Percentiles rank a stretch among this genome's conserved stretches.
These are phyloP conservation scores for Skeletonema marinoi DNA, from an alignment of 108 stramenopile genomes.

Conservation along the genomic window DNA sequence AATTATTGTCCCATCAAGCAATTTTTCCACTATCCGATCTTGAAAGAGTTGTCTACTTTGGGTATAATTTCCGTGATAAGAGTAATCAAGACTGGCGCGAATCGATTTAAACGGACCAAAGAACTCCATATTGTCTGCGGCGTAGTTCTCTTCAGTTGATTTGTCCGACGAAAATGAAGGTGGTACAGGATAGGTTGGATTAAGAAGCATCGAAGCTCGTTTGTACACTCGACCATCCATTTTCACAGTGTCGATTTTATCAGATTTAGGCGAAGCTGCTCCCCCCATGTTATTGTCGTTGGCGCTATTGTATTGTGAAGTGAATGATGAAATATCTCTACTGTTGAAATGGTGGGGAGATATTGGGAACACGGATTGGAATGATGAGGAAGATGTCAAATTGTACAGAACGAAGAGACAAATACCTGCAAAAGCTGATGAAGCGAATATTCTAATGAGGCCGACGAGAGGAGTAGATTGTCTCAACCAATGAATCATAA, in stretches of 20 bases:
- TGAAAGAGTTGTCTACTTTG: conserved; percentile 87
- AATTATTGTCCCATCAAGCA: conserved; percentile 60
- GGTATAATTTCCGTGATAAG: conserved; percentile 70
- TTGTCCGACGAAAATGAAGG: conserved; percentile 23
- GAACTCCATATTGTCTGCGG: conserved; percentile 24
- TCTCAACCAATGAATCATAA: neutral
- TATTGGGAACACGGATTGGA: neutral
- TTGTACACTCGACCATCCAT: neutral
- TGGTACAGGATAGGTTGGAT: conserved; percentile 12
- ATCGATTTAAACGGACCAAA: conserved; percentile 70
- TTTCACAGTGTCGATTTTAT: neutral
- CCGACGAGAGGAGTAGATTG: neutral
- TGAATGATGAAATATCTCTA: neutral
- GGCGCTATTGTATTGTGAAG: neutral
- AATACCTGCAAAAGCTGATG: neutral
- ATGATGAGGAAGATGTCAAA: neutral
- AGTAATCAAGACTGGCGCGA: conserved; percentile 65
- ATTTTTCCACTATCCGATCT: conserved; percentile 75
- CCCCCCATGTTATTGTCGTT: neutral
- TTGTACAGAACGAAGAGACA: neutral
- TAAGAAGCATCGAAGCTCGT: neutral
- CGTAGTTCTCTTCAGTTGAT: conserved; percentile 50
- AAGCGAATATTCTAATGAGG: neutral
- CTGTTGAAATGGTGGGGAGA: neutral
- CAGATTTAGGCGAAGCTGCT: neutral